Evolutionary conservation across 352 stramenopile species (phyloP).

Genomic region (Phytophthora cactorum): DNA sequence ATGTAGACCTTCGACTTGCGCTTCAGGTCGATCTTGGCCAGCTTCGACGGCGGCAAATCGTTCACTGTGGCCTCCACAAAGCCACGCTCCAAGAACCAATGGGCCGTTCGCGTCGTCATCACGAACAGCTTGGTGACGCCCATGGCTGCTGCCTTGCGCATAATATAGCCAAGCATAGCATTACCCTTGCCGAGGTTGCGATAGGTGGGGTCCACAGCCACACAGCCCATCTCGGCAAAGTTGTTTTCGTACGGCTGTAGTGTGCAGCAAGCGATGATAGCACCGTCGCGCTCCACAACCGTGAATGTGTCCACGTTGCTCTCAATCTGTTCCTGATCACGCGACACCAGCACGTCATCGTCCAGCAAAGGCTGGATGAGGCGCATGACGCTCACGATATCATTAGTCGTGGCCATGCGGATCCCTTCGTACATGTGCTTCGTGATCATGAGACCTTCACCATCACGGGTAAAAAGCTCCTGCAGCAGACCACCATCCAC

Average conservation of each 20-base stretch:
- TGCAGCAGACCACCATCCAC: conserved; percentile 92
- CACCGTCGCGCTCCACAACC: conserved; percentile 88
- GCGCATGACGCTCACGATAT: conserved; percentile 92
- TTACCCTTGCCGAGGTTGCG: conserved; percentile 89
- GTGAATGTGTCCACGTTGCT: conserved; percentile 90
- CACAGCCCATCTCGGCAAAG: conserved; percentile 91
- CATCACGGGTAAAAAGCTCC: conserved; percentile 98
- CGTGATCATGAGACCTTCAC: conserved; percentile 96
- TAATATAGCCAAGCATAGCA: conserved; percentile 90
- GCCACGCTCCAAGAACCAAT: conserved; percentile 98
- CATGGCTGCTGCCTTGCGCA: conserved; percentile 87
- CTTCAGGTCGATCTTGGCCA: conserved; percentile 79
- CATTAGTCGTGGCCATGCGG: conserved; percentile 89
- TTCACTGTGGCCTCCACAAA: conserved; percentile 92
- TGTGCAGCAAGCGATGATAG: conserved; percentile 89
- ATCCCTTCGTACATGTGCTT: conserved; percentile 98
- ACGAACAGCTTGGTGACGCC: conserved; percentile 95
- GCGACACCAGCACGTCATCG: conserved; percentile 87
- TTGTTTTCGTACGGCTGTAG: conserved; percentile 92
- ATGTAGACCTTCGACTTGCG: conserved; percentile 90
- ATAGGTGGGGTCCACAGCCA: conserved; percentile 90
- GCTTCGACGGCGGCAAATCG: conserved; percentile 86
- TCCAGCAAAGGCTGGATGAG: conserved; percentile 90
- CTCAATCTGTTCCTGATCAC: conserved; percentile 90
- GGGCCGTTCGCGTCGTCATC: conserved; percentile 97